Percentiles rank a stretch among this genome's conserved stretches.
These are phyloP conservation scores for Fraxinus excelsior DNA, from an alignment of 257 asterid genomes.

Conservation along the genomic window DNA sequence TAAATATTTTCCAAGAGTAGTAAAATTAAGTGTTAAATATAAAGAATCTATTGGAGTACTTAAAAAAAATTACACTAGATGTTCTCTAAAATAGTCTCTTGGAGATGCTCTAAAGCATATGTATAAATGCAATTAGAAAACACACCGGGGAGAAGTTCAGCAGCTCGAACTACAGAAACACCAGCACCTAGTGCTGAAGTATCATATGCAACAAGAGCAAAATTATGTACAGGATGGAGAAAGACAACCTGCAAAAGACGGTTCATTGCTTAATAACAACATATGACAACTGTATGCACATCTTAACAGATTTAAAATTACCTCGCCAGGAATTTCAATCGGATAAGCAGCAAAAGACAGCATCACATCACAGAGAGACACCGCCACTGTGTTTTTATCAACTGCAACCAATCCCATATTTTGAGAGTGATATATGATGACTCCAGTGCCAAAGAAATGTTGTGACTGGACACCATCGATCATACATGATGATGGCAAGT, in stretches of 20 bases:
- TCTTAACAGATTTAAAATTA: slow-evolving; percentile 32
- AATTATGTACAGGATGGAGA: slow-evolving; percentile 98
- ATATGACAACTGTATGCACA: slow-evolving; percentile 16
- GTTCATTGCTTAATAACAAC: slow-evolving; percentile 20
- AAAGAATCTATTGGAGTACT: too few relatives aligned
- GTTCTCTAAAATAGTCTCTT: too few relatives aligned
- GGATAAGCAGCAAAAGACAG: slow-evolving; percentile 99
- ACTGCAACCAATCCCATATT: slow-evolving; percentile 92
- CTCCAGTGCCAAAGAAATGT: slow-evolving; percentile 97
- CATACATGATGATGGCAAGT: slow-evolving; percentile 98
- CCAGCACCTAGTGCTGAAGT: slow-evolving; percentile 91
- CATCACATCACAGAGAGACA: slow-evolving; percentile 93
- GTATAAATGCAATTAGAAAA: slow-evolving; percentile 18
- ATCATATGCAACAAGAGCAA: slow-evolving; percentile 92
- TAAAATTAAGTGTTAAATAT: too few relatives aligned
- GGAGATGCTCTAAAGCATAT: not conserved
- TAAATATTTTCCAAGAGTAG: too few relatives aligned
- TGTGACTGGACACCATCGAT: slow-evolving; percentile 98
- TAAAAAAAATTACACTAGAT: too few relatives aligned
- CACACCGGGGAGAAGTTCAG: slow-evolving; percentile 96
- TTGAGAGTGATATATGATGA: slow-evolving; percentile 80
- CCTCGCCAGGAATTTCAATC: slow-evolving; percentile 99
- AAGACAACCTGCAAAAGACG: slow-evolving; percentile 77
- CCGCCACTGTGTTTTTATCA: slow-evolving; percentile 97
- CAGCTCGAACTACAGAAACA: slow-evolving; percentile 84